phyloP scores from a whole-genome alignment of 352 stramenopile genomes.

The Phytopythium helicoides region DNA sequence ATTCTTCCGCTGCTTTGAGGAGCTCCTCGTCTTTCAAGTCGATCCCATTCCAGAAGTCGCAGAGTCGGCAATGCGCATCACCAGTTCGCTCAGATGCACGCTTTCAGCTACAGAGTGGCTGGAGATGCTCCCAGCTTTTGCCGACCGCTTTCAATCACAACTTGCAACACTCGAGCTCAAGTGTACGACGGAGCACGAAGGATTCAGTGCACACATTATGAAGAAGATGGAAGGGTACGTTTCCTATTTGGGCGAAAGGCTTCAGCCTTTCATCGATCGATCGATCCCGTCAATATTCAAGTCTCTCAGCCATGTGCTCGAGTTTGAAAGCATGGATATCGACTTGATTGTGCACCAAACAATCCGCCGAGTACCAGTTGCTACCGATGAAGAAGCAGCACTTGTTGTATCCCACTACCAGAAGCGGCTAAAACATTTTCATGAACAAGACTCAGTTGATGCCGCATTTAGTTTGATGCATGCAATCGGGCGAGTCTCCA shows the following conservation, averaged over 20 bases:
- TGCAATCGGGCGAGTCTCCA: slow-evolving; percentile 40
- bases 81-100: slow-evolving; percentile 12
- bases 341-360: slow-evolving; percentile 67
- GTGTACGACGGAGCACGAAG: slow-evolving; percentile 58
- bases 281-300: slow-evolving; percentile 46
- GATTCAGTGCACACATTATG: slow-evolving; percentile 50
- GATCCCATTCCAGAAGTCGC: slow-evolving; percentile 45
- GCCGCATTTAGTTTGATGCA: slow-evolving; percentile 44
- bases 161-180: slow-evolving; percentile 66
- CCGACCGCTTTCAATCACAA: slow-evolving; percentile 67
- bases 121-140: slow-evolving; percentile 52
- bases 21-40: slow-evolving; percentile 63
- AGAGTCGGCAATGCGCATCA: slow-evolving; percentile 17
- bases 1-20: slow-evolving; percentile 79
- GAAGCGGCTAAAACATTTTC: slow-evolving; percentile 71
- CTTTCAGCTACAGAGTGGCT: slow-evolving; percentile 53
- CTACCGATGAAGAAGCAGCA: slow-evolving; percentile 4
- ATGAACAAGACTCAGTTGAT: slow-evolving; percentile 60
- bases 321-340: slow-evolving; percentile 69
- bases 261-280: slow-evolving; percentile 50
- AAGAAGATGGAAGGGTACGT: slow-evolving; percentile 73
- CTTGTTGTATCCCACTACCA: slow-evolving; percentile 72
- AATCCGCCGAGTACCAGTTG: background rate
- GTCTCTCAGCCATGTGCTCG: slow-evolving; percentile 43
- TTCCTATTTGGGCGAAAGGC: slow-evolving; percentile 32